phyloP scores from a whole-genome alignment of 2,329 filamentous ascomycete species.

The Colletotrichum sidae region DNA sequence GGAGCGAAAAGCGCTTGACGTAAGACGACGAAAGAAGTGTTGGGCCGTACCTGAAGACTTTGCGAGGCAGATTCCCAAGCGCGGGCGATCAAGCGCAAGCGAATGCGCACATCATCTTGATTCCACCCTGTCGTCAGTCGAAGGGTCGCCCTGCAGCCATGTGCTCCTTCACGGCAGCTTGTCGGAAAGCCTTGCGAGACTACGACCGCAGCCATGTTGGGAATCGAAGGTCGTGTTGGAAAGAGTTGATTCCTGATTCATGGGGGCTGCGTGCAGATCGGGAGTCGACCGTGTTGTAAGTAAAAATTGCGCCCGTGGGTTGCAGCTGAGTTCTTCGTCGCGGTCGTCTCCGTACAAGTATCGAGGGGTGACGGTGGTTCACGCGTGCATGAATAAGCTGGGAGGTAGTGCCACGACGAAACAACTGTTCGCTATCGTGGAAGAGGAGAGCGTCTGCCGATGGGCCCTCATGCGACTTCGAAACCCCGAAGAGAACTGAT shows the following conservation, averaged over 20 bases:
- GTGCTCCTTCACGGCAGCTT: conserved; percentile 55
- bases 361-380: conserved; percentile 2
- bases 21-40: conserved; percentile 20
- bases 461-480: conserved; percentile 3
- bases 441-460: not conserved
- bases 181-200: conserved; percentile 55
- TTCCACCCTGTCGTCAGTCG: conserved; percentile 51
- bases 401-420: too few species aligned
- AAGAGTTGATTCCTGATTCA: conserved; percentile 60
- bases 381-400: too few species aligned
- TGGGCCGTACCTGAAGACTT: conserved; percentile 40
- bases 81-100: conserved; percentile 46
- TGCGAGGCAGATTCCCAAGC: conserved; percentile 46
- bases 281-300: conserved; percentile 20
- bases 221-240: conserved; percentile 57
- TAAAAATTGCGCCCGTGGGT: not conserved
- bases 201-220: conserved; percentile 66
- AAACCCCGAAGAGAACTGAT: conserved; percentile 12
- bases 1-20: conserved; percentile 21
- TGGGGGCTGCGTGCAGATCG: conserved; percentile 55
- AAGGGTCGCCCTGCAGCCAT: conserved; percentile 49
- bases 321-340: conserved; percentile 29
- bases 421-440: too few species aligned
- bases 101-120: conserved; percentile 42
- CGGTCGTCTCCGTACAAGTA: not conserved